These are phyloP conservation scores for Juglanconis juglandina DNA, from an alignment of 2,329 filamentous ascomycete species.

Conservation along the genomic window DNA sequence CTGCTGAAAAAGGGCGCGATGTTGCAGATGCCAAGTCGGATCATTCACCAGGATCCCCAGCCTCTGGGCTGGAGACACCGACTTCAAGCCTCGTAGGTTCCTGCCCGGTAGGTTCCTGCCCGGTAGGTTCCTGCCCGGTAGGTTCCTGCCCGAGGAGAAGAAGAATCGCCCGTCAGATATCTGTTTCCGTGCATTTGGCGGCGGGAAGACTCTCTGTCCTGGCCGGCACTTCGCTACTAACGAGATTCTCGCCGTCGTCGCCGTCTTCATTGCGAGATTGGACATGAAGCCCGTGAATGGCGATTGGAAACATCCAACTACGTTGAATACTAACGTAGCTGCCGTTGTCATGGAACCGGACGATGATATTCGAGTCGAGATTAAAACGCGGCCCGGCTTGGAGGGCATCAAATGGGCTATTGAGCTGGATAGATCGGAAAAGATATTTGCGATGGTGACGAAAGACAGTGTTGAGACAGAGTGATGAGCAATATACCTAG, in stretches of 20 bases:
- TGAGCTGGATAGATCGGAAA: constrained; percentile 1
- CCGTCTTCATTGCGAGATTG: constrained; percentile 24
- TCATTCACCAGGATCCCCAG: constrained; percentile 23
- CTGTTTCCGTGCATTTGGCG: constrained; percentile 27
- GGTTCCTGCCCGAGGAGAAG: constrained; percentile 21
- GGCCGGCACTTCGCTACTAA: constrained; percentile 27
- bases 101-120: too few species aligned
- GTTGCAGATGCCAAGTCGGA: constrained; percentile 26
- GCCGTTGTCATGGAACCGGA: constrained; percentile 27
- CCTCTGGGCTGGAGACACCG: constrained; percentile 21
- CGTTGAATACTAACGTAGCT: constrained; percentile 26
- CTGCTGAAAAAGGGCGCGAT: constrained; percentile 27
- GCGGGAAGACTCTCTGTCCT: constrained; percentile 26
- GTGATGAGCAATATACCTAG: neutral
- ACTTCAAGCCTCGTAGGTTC: constrained; percentile 16
- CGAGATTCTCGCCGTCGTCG: constrained; percentile 25
- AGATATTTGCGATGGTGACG: constrained; percentile 8
- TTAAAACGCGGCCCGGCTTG: constrained; percentile 3
- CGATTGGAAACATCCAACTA: constrained; percentile 25
- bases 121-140: constrained; percentile 24
- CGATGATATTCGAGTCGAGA: constrained; percentile 5
- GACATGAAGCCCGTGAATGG: constrained; percentile 24
- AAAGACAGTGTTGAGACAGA: neutral
- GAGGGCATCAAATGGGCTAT: constrained; percentile 6
- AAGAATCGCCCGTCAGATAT: constrained; percentile 21